A percentile compares a stretch with the other conserved stretches of the same genome.
These are phyloP conservation scores for Cladophialophora bantiana DNA, from an alignment of 2,329 filamentous ascomycete species.

Conservation along the genomic window DNA sequence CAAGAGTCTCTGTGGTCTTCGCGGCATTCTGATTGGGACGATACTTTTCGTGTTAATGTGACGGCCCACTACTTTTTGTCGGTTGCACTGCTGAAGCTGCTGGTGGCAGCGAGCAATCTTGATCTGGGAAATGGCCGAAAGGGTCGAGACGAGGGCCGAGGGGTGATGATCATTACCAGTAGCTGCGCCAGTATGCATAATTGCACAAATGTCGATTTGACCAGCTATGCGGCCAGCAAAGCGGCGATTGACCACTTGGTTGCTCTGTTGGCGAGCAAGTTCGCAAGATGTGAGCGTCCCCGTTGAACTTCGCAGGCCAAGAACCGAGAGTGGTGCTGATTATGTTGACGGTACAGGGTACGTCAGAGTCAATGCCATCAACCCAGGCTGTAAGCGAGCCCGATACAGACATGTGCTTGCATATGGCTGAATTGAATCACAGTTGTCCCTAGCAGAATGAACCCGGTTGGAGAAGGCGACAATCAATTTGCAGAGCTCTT, in stretches of 20 bases:
- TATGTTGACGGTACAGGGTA: constrained; percentile 44
- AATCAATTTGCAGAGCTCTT: constrained; percentile 54
- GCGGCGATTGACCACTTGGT: constrained; percentile 62
- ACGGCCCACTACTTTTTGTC: constrained; percentile 60
- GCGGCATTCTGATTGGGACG: constrained; percentile 52
- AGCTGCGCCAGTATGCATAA: constrained; percentile 63
- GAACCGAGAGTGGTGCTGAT: constrained; percentile 2
- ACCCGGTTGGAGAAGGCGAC: constrained; percentile 50
- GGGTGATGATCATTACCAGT: constrained; percentile 58
- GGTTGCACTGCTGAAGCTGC: constrained; percentile 55
- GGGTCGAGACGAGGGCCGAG: constrained; percentile 52
- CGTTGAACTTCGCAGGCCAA: not conserved
- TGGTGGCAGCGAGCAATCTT: constrained; percentile 50
- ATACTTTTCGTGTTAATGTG: constrained; percentile 58
- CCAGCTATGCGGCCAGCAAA: constrained; percentile 60
- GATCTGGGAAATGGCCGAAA: constrained; percentile 41
- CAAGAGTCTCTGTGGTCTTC: constrained; percentile 59
- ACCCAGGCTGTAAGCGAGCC: constrained; percentile 52
- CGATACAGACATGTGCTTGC: not conserved
- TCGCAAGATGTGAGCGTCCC: constrained; percentile 41
- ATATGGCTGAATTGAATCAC: constrained; percentile 19
- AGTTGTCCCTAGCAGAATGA: constrained; percentile 57
- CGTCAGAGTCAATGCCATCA: constrained; percentile 54
- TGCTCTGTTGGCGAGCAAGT: constrained; percentile 58
- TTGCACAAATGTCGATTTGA: constrained; percentile 60